Evolutionary conservation across 1,284 basidiomycete genomes (phyloP), one percentile per base, ranked within the genome.

Genomic region (Tilletia walkeri): DNA sequence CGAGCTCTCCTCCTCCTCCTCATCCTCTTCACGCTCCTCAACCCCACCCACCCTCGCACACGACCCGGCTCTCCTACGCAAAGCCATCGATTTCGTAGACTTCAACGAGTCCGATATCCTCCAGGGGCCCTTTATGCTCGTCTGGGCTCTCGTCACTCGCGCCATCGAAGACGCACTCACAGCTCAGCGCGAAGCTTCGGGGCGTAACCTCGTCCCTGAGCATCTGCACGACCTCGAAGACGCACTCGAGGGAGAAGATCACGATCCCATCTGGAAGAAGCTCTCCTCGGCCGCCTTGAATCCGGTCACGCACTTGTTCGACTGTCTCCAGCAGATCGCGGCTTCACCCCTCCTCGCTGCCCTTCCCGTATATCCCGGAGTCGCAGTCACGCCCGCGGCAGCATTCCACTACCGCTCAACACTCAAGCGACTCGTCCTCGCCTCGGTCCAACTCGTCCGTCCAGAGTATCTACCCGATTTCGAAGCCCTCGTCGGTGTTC

Each of bases 391-490:
- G 5, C 59, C 59, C 4, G 38, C 36, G 12, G 93, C 93, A 76
- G 89, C 90, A 0, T 88, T 92, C 36, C 91, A 91, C 1, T 93
- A 90, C 83, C 89, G 92, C 39, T 90, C 92, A 24, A 89, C 94
- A 18, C 80, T 94, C 70, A 94, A 94, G 87, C 91, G 93, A 5
- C 65, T 78, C 49, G 67, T 75, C 24, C 65, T 79, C 90, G 91
- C 90, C 61, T 86, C 93, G 24, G 87, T 90, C 18, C 91, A 93
- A 75, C 86, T 93, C 5, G 86, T 90, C 10, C 88, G 89, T 0
- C 87, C 92, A 2, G 92, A 94, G 81, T 82, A 77, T 71, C 71
- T 82, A 6, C 70, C 74, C 38, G 74, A 82, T 70, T 91, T 91
- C 72, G 89, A 91, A 20, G 86, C 85, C 0, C 86, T 94, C 18